Evolutionary conservation across 768 basidiomycete species (phyloP).

Genomic region (Polyporus arcularius): DNA sequence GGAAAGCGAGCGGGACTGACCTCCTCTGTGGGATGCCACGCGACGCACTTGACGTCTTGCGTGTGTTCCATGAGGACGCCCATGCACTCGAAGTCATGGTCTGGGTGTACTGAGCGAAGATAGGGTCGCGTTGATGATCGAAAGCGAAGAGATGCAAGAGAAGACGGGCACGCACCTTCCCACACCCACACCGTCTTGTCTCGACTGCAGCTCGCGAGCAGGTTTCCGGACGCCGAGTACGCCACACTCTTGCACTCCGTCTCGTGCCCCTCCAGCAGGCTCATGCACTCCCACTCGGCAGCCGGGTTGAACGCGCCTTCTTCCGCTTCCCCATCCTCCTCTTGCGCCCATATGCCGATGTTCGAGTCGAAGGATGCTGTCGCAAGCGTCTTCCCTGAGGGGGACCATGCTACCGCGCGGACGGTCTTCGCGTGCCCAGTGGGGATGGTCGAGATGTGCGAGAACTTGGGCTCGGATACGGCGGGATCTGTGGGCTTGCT

Average conservation of each 20-base stretch:
- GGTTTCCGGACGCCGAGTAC: slow-evolving; percentile 71
- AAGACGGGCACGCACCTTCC: slow-evolving; percentile 68
- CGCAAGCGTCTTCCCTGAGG: slow-evolving; percentile 82
- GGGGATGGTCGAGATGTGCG: slow-evolving; percentile 62
- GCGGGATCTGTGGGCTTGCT: slow-evolving; percentile 18
- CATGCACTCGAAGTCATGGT: slow-evolving; percentile 93
- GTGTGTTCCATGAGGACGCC: slow-evolving; percentile 95
- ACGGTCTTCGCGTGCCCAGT: slow-evolving; percentile 91
- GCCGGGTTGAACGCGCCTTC: slow-evolving; percentile 20
- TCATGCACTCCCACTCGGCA: slow-evolving; percentile 77
- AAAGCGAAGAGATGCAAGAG: neutral
- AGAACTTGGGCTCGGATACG: slow-evolving; percentile 39
- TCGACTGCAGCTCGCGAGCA: slow-evolving; percentile 92
- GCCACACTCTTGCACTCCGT: slow-evolving; percentile 94
- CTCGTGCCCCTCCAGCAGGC: slow-evolving; percentile 90
- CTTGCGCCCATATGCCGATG: slow-evolving; percentile 88
- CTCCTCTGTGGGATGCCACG: slow-evolving; percentile 97
- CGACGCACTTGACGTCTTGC: slow-evolving; percentile 94
- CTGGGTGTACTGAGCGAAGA: slow-evolving; percentile 68
- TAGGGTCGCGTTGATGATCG: neutral
- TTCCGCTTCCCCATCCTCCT: slow-evolving; percentile 43
- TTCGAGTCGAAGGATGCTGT: slow-evolving; percentile 94
- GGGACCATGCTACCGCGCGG: slow-evolving; percentile 84
- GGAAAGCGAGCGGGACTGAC: slow-evolving; percentile 40
- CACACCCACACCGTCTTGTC: slow-evolving; percentile 99